Evolutionary conservation across 257 asterid genomes (phyloP), one percentile per base, ranked within the genome.

Genomic region (Voacanga thouarsii): DNA sequence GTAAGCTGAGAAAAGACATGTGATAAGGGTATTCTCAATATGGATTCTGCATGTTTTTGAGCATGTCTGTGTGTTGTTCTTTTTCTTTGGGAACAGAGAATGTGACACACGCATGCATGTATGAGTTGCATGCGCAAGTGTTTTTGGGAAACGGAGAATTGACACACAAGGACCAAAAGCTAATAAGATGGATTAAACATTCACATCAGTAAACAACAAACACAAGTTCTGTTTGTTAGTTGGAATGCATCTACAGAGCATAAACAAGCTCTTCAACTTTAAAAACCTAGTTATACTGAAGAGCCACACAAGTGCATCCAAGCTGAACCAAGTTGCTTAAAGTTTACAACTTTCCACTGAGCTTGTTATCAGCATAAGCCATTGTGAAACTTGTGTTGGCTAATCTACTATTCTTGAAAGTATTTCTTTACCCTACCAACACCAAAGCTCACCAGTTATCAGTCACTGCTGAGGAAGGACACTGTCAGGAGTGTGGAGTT

Each of bases 1-100:
- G 0, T 21, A 51, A 4, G 53, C 16, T 33, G 45, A 23, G 37
- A 6, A 50, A 18, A 44, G n/a, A 55, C 16, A 56, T 30, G 43
- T 56, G 55, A 19, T n/a, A 57, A 77, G 28, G 66, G 19, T 33
- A 71, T 47, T 74, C 53, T 37, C 28, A 72, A n/a, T 30, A 72
- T 37, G 1, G 19, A 68, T 21, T 68, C 28, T 19, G 26, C 47
- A 44, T 5, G 21, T 9, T 53, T 53, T 15, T 53, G 2, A 1
- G 37, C 37, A 33, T 43, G 5, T 43, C 47, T 4, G 47, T 61
- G 4, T 18, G 28, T 39, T 19, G 39, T 43, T 16, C 23, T 2
- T 14, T 64, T 30, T 64, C 53, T 41, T 67, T 11, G 7, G 26
- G 37, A 67, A 39, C 7, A 67, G 51, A 41, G 53, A 68, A 41